phyloP scores from a whole-genome alignment of 2,329 filamentous ascomycete species.

The Cladorrhinum sp. region DNA sequence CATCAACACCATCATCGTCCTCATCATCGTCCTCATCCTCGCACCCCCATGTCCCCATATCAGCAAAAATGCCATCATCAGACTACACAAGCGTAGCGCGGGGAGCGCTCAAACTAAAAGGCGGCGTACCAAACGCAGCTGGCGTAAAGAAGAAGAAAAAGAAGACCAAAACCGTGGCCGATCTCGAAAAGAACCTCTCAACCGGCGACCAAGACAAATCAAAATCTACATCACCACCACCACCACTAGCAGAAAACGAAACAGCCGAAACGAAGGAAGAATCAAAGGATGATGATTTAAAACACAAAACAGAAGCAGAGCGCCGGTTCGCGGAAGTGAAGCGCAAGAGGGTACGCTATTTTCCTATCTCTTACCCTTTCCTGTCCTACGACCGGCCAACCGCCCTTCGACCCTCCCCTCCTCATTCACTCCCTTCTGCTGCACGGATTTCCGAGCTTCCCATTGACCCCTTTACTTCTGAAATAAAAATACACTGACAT shows the following conservation, averaged over 20 bases:
- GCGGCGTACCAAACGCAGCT: conserved; percentile 38
- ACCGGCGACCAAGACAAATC: conserved; percentile 38
- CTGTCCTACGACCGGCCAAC: too few relatives aligned
- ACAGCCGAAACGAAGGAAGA: background rate
- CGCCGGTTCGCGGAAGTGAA: conserved; percentile 74
- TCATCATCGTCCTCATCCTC: background rate
- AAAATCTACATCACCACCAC: conserved; percentile 42
- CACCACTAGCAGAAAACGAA: conserved; percentile 40
- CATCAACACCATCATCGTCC: conserved; percentile 4
- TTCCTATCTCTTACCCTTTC: background rate
- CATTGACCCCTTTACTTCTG: background rate
- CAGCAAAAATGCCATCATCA: conserved; percentile 60
- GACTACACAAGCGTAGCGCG: conserved; percentile 67
- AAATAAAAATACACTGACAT: too few relatives aligned
- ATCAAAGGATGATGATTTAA: conserved; percentile 22
- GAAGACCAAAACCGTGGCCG: conserved; percentile 42
- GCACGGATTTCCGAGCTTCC: too few relatives aligned
- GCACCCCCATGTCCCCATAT: too few relatives aligned
- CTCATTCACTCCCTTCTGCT: too few relatives aligned
- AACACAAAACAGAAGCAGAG: conserved; percentile 71
- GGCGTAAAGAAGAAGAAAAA: conserved; percentile 57
- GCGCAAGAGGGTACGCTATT: conserved; percentile 67
- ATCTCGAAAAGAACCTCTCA: conserved; percentile 48
- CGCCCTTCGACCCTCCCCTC: too few relatives aligned
- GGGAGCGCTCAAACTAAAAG: conserved; percentile 83